phyloP scores from a whole-genome alignment of 2,329 filamentous ascomycete genomes.

The Talaromyces albobiverticillius region DNA sequence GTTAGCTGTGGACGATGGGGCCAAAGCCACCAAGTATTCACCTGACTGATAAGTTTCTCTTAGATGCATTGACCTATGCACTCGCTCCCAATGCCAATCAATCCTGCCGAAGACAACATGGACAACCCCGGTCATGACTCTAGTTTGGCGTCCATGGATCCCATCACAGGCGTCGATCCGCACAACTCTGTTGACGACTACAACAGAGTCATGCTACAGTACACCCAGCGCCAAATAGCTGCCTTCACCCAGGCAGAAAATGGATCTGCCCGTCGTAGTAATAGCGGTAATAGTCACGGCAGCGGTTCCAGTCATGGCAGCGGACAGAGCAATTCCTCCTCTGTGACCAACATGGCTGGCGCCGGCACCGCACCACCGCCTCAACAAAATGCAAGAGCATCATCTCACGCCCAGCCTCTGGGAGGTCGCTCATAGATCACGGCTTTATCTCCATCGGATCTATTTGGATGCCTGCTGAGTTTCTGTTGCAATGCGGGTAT shows the following conservation, averaged over 20 bases:
- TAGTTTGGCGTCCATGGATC: not conserved
- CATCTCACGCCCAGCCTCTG: not conserved
- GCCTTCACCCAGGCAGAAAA: slow-evolving; percentile 23
- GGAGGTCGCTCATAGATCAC: slow-evolving; percentile 1
- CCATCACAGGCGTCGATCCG: not conserved
- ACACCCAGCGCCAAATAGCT: slow-evolving; percentile 37
- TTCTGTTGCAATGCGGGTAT: not conserved
- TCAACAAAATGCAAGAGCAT: slow-evolving; percentile 2
- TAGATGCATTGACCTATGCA: slow-evolving; percentile 6
- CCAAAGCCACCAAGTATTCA: not conserved
- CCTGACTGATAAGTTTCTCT: not conserved
- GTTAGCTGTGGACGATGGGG: not conserved
- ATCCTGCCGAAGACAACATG: slow-evolving; percentile 5
- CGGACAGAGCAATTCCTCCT: slow-evolving; percentile 27
- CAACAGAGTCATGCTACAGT: slow-evolving; percentile 37
- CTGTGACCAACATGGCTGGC: slow-evolving; percentile 20
- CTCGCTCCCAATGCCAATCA: slow-evolving; percentile 4
- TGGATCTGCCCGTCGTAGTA: slow-evolving; percentile 1
- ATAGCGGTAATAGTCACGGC: too few relatives aligned
- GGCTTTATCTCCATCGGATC: not conserved
- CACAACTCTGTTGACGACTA: slow-evolving; percentile 33
- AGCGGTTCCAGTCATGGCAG: slow-evolving; percentile 25
- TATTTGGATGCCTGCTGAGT: not conserved
- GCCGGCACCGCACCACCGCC: slow-evolving; percentile 21
- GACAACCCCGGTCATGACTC: not conserved